Conservation (phyloP, 257 asterid species). For the Fraxinus pennsylvanica region DNA sequence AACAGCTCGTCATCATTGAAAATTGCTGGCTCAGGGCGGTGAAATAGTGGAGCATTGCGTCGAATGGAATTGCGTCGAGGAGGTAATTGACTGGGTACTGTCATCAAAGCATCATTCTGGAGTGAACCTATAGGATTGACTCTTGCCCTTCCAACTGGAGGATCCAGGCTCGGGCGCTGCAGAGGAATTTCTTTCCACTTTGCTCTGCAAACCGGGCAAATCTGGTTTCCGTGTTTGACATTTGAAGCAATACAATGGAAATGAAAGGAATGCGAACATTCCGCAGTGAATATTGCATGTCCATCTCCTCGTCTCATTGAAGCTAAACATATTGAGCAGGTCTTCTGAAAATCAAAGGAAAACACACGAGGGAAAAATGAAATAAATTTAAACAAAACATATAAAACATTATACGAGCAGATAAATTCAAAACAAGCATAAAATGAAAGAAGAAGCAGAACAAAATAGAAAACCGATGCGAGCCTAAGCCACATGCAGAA, state of each 20-base stretch:
- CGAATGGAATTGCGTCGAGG: conserved; percentile 4
- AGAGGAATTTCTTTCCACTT: conserved; percentile 2
- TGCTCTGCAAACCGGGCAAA: conserved; percentile 7
- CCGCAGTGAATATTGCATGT: conserved; percentile 2
- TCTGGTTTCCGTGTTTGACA: conserved; percentile 5
- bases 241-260: conserved; percentile 1
- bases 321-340: neutral
- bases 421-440: too few relatives aligned
- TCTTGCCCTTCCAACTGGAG: neutral
- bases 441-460: too few relatives aligned
- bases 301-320: conserved; percentile 2
- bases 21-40: neutral
- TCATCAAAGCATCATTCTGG: neutral
- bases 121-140: neutral
- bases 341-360: neutral
- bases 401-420: neutral
- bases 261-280: conserved; percentile 3
- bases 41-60: neutral
- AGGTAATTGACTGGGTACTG: neutral
- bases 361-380: neutral
- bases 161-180: conserved; percentile 5
- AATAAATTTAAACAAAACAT: neutral
- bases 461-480: too few relatives aligned
- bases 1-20: neutral
- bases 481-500: too few relatives aligned